Evolutionary conservation across 495 filamentous ascomycete genomes (phyloP).

Genomic region (Venustampulla echinocandica): DNA sequence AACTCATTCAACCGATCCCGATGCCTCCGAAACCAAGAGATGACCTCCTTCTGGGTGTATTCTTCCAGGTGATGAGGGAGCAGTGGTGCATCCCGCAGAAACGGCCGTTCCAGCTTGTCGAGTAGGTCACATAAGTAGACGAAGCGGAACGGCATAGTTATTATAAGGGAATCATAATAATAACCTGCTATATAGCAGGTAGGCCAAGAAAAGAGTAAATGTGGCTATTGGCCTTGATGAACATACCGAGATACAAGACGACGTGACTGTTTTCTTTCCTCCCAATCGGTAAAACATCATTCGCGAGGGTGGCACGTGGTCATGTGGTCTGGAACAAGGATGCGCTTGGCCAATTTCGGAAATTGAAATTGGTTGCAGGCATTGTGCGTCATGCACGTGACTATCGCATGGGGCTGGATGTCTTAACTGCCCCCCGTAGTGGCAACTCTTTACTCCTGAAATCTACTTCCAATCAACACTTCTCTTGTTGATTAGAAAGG

Average conservation of each 20-base stretch:
- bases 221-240: not conserved
- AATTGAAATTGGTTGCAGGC: not conserved
- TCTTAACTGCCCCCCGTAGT: not conserved
- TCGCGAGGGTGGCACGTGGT: not conserved
- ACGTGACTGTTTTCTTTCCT: not conserved
- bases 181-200: not conserved
- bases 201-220: not conserved
- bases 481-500: not conserved
- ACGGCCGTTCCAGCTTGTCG: slow-evolving; percentile 39
- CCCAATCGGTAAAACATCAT: not conserved
- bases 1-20: slow-evolving; percentile 39
- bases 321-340: not conserved
- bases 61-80: slow-evolving; percentile 24
- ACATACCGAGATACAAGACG: not conserved
- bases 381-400: not conserved
- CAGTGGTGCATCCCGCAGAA: slow-evolving; percentile 21
- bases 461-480: not conserved
- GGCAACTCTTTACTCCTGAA: not conserved
- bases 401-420: not conserved
- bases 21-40: slow-evolving; percentile 52
- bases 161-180: not conserved
- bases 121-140: slow-evolving; percentile 52
- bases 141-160: slow-evolving; percentile 54
- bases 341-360: not conserved
- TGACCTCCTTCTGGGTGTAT: slow-evolving; percentile 26